These are phyloP conservation scores for Cadophora malorum DNA, from an alignment of 2,329 filamentous ascomycete genomes.

Conservation along the genomic window DNA sequence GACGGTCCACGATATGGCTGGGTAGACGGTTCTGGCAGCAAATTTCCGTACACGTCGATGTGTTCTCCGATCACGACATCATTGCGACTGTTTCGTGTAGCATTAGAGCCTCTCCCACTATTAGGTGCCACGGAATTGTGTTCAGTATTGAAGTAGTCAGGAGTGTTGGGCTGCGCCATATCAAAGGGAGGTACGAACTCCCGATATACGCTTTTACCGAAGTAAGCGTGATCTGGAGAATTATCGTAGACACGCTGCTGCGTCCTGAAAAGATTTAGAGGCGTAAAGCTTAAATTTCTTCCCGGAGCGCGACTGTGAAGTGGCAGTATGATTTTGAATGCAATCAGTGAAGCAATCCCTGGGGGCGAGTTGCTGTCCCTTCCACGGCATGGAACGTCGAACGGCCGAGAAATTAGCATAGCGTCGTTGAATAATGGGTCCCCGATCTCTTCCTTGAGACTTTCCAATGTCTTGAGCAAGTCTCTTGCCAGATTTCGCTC, in stretches of 20 bases:
- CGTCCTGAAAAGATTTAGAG: slow-evolving; percentile 68
- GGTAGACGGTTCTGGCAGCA: slow-evolving; percentile 11
- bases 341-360: slow-evolving; percentile 51
- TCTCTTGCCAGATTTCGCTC: slow-evolving; percentile 52
- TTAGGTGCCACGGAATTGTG: neutral
- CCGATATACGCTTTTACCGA: slow-evolving; percentile 64
- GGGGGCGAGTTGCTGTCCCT: slow-evolving; percentile 38
- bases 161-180: slow-evolving; percentile 2
- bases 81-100: slow-evolving; percentile 17
- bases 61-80: slow-evolving; percentile 20
- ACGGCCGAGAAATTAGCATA: slow-evolving; percentile 51
- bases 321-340: slow-evolving; percentile 67
- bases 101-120: neutral
- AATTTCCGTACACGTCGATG: slow-evolving; percentile 25
- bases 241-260: slow-evolving; percentile 67
- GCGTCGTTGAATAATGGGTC: slow-evolving; percentile 56
- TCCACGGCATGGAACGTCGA: slow-evolving; percentile 51
- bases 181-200: slow-evolving; percentile 61
- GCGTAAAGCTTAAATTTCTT: slow-evolving; percentile 62
- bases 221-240: slow-evolving; percentile 61
- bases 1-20: slow-evolving; percentile 19
- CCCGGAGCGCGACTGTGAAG: slow-evolving; percentile 62
- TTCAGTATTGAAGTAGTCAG: neutral
- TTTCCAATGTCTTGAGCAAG: slow-evolving; percentile 52
- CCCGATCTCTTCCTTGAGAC: slow-evolving; percentile 51